Conservation (phyloP, 169 alveolate genomes). For the Amoebophrya sp. region DNA sequence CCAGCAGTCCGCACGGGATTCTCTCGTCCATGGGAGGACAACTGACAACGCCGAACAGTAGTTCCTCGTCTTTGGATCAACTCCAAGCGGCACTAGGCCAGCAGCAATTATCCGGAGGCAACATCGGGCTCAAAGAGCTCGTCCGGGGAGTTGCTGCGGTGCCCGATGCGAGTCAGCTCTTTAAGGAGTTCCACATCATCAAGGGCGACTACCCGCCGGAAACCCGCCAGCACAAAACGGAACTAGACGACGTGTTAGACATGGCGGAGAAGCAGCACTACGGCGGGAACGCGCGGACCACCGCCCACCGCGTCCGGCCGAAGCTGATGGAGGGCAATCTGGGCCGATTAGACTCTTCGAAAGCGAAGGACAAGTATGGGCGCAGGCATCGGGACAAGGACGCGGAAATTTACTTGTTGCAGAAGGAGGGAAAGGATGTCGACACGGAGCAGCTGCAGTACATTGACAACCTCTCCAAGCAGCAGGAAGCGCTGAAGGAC, state of each 20-base stretch:
- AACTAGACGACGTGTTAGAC: background rate
- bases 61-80: too few species aligned
- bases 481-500: too few species aligned
- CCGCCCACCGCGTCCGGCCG: background rate
- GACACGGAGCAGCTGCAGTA: too few species aligned
- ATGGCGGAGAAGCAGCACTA: background rate
- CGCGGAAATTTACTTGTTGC: background rate
- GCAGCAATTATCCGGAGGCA: background rate
- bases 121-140: background rate
- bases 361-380: conserved; percentile 6
- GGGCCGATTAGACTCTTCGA: too few species aligned
- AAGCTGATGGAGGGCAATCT: background rate
- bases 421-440: too few species aligned
- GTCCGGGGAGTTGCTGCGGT: background rate
- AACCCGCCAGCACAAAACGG: background rate
- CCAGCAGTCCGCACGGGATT: background rate
- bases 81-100: too few species aligned
- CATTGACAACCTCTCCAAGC: too few species aligned
- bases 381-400: background rate
- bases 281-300: background rate
- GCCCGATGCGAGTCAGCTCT: background rate
- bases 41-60: background rate
- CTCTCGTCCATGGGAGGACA: background rate
- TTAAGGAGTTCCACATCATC: conserved; percentile 11
- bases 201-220: background rate